These are phyloP conservation scores for Raddia distichophylla DNA, from an alignment of 176 grass and related monocot genomes.

Conservation along the genomic window DNA sequence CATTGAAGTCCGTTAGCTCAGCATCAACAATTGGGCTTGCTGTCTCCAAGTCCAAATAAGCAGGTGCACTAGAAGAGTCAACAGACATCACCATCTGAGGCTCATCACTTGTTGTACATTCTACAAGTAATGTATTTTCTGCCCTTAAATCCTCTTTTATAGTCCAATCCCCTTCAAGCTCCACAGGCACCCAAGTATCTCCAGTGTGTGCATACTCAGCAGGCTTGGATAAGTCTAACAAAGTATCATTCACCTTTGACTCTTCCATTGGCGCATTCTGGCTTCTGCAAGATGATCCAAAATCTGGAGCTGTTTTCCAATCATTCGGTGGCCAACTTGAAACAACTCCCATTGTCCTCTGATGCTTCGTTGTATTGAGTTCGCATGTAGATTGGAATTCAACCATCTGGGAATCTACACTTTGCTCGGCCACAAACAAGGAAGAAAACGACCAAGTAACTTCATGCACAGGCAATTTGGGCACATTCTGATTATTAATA, in stretches of 20 bases:
- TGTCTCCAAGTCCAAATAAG: conserved; percentile 40
- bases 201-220: conserved; percentile 21
- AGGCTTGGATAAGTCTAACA: conserved; percentile 24
- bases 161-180: conserved; percentile 73
- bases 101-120: conserved; percentile 35
- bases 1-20: conserved; percentile 41
- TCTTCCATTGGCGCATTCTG: conserved; percentile 24
- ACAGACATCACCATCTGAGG: conserved; percentile 47
- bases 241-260: conserved; percentile 34
- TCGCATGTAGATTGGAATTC: conserved; percentile 34
- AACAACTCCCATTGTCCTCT: conserved; percentile 46
- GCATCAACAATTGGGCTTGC: conserved; percentile 28
- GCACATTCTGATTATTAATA: conserved; percentile 79
- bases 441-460: conserved; percentile 74
- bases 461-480: conserved; percentile 65
- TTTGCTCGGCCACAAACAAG: conserved; percentile 33
- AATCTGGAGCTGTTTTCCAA: conserved; percentile 74
- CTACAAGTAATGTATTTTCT: conserved; percentile 37
- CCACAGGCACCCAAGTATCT: conserved; percentile 54
- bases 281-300: conserved; percentile 42
- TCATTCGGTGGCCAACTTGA: conserved; percentile 67
- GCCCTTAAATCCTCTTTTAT: conserved; percentile 51
- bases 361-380: conserved; percentile 36
- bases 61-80: conserved; percentile 36
- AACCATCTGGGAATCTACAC: conserved; percentile 30